These are phyloP conservation scores for Globisporangium splendens DNA, from an alignment of 352 stramenopile genomes.

Conservation along the genomic window DNA sequence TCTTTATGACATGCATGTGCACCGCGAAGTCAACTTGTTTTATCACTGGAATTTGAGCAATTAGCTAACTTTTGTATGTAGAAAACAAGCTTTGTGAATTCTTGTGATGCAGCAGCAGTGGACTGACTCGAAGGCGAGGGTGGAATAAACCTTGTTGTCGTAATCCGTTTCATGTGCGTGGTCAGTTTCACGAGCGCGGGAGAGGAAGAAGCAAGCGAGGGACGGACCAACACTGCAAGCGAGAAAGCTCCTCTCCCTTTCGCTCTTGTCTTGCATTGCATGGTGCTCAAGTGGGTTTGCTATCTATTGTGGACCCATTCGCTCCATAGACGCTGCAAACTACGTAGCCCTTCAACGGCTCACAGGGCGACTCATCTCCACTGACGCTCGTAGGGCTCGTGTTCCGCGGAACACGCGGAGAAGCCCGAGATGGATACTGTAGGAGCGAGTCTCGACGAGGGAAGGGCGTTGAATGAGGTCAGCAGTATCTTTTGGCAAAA, in stretches of 20 bases:
- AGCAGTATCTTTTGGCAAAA: background rate
- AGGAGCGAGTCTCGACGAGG: background rate
- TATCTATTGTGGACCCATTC: too few species aligned
- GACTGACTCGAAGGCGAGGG: background rate
- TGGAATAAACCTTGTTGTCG: too few species aligned
- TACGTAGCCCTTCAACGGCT: background rate
- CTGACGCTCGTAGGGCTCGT: background rate
- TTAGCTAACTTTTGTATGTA: too few species aligned
- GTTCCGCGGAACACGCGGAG: background rate
- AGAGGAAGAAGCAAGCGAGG: background rate
- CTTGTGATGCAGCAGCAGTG: too few species aligned
- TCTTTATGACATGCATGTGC: too few species aligned
- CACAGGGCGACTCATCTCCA: background rate
- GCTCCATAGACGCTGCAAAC: too few species aligned
- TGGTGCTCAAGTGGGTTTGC: background rate
- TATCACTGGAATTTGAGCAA: too few species aligned
- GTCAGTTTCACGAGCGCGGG: background rate
- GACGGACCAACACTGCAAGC: background rate
- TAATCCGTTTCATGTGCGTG: background rate
- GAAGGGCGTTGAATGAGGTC: background rate
- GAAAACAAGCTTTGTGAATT: too few species aligned
- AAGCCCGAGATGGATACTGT: background rate
- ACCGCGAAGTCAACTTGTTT: too few species aligned
- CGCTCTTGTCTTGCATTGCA: background rate
- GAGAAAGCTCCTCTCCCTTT: background rate